Base-by-base conservation (phyloP, 2,329 filamentous ascomycete species). In the Exophiala alcalophila region DNA sequence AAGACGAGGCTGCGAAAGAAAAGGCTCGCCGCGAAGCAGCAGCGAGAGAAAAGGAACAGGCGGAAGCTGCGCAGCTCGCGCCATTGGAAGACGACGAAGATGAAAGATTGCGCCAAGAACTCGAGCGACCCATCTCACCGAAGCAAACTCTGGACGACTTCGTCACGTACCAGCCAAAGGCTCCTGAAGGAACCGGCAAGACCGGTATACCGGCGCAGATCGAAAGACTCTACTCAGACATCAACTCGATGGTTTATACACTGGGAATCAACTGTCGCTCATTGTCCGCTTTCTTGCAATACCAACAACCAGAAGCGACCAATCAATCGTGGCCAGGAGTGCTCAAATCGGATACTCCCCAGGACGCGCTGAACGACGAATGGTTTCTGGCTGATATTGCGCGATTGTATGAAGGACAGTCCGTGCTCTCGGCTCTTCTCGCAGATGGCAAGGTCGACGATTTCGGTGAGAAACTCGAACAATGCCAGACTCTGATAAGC, bases 241-340 rank as follows among this genome's bases (percentile, higher is more conserved):
- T 72, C 50, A 74, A 73, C 63, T 86, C 86, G 9, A 98, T 97
- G 92, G 82, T 98, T 29, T 88, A 96, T 57, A 91, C 86, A 0
- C 70, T 97, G 27, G 91, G 91, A 7, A 76, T 96, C 35, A 97
- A 97, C 60, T 80, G 86, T 4, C 77, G 91, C 11, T 80, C 74
- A 5, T 57, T 83, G 28, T 65, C 71, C 14, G 69, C 73, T 0
- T 83, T 77, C 56, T 65, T 90, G 44, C 49, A 68, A 23, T 66
- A 68, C 42, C 66, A 72, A 48, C 55, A 65, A 44, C 52, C 54
- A 4, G 72, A 71, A 8, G 69, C 80, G 35, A 65, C 71, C 28
- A 64, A 70, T 35, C 70, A 75, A 37, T 68, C 78, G 24, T 75
- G 72, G 65, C 54, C 66, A 6, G 41, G 58, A 8, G 60, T 60